These are phyloP conservation scores for Wickerhamomyces sydowiorum DNA, from an alignment of 805 yeast species.

Conservation along the genomic window DNA sequence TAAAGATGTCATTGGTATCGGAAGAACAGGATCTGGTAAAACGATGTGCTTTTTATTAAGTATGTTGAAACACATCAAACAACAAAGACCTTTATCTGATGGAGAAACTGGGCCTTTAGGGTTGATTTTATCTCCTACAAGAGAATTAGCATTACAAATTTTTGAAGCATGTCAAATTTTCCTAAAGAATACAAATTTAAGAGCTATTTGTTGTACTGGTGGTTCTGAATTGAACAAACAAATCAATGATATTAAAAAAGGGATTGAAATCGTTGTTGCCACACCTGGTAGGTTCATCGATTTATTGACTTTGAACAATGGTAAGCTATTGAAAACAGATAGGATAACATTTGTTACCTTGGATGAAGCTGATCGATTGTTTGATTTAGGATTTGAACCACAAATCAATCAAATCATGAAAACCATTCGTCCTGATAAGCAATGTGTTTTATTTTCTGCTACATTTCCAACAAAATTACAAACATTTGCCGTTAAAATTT, in stretches of 20 bases:
- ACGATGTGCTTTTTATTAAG: constrained; percentile 87
- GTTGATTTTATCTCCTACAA: constrained; percentile 79
- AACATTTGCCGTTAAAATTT: constrained; percentile 57
- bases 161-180: constrained; percentile 60
- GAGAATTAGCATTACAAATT: constrained; percentile 88
- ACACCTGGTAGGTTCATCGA: constrained; percentile 96
- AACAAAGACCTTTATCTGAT: constrained; percentile 47
- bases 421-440: constrained; percentile 78
- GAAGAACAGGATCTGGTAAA: constrained; percentile 96
- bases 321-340: constrained; percentile 57
- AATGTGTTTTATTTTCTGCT: constrained; percentile 88
- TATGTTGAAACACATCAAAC: constrained; percentile 73
- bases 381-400: constrained; percentile 96
- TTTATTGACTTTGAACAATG: constrained; percentile 74
- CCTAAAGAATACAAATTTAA: constrained; percentile 40
- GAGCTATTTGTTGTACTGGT: constrained; percentile 81
- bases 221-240: constrained; percentile 82
- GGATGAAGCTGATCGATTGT: constrained; percentile 96
- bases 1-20: constrained; percentile 85
- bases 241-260: constrained; percentile 71
- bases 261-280: constrained; percentile 78
- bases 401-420: constrained; percentile 79
- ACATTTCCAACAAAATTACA: constrained; percentile 86
- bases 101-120: constrained; percentile 72
- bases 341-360: constrained; percentile 78